A percentile compares a stretch with the other conserved stretches of the same genome.
These are phyloP conservation scores for Tuber calosporum DNA, from an alignment of 495 filamentous ascomycete species.

Conservation along the genomic window DNA sequence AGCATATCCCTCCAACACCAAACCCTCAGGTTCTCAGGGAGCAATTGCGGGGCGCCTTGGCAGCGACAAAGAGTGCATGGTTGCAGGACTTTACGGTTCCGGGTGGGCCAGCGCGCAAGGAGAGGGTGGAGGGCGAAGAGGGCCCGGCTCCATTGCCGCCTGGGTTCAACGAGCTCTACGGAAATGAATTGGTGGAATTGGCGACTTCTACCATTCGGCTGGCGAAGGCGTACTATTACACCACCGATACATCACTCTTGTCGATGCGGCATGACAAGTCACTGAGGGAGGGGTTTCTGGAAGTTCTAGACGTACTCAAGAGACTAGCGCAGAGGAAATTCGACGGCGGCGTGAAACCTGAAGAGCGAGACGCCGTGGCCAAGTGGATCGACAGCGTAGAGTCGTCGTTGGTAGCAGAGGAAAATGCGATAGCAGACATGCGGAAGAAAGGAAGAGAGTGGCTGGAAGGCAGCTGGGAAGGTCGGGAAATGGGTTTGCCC, in stretches of 20 bases:
- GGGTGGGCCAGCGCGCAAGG: constrained; percentile 36
- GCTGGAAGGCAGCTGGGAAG: constrained; percentile 74
- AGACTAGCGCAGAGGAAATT: constrained; percentile 84
- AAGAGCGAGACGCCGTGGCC: constrained; percentile 64
- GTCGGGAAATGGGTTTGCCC: constrained; percentile 51
- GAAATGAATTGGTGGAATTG: constrained; percentile 82
- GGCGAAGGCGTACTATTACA: constrained; percentile 80
- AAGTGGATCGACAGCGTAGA: constrained; percentile 71
- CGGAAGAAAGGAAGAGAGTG: constrained; percentile 63
- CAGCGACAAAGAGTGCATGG: constrained; percentile 59
- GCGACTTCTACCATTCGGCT: constrained; percentile 89
- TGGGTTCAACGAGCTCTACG: constrained; percentile 79
- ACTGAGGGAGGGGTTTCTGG: constrained; percentile 59
- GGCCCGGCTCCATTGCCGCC: constrained; percentile 39
- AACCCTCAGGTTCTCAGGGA: constrained; percentile 67
- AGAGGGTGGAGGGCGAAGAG: constrained; percentile 43
- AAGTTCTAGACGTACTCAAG: constrained; percentile 82
- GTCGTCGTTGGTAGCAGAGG: constrained; percentile 66
- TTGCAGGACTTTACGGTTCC: constrained; percentile 43
- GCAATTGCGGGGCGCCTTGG: constrained; percentile 62
- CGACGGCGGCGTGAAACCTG: constrained; percentile 65
- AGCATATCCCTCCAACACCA: constrained; percentile 78
- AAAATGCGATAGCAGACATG: constrained; percentile 63
- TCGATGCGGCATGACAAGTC: constrained; percentile 39
- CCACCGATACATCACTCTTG: constrained; percentile 40